These are phyloP conservation scores for Naganishia vishniacii DNA, from an alignment of 768 basidiomycete genomes.

Conservation along the genomic window DNA sequence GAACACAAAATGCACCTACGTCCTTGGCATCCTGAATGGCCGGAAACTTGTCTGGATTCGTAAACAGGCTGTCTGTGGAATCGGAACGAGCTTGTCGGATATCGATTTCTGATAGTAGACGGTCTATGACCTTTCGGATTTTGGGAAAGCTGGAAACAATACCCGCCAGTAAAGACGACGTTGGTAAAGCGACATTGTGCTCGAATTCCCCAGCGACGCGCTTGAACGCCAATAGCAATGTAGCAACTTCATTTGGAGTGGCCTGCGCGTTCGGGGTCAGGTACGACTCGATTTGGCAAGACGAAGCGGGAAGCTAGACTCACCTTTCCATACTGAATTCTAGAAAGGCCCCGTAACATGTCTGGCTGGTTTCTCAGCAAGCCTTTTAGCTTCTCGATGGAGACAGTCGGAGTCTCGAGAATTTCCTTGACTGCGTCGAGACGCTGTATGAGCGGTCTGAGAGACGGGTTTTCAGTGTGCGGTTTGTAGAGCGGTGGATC, in stretches of 20 bases:
- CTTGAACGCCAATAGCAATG: constrained; percentile 68
- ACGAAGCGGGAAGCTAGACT: constrained; percentile 24
- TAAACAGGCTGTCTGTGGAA: constrained; percentile 68
- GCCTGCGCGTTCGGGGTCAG: constrained; percentile 49
- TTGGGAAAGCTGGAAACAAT: constrained; percentile 66
- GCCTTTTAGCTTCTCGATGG: constrained; percentile 63
- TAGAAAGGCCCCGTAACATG: constrained; percentile 73
- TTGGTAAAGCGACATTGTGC: constrained; percentile 57
- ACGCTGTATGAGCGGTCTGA: constrained; percentile 67
- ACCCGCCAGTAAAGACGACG: constrained; percentile 63
- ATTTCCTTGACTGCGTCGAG: constrained; percentile 83
- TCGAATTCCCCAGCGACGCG: constrained; percentile 65
- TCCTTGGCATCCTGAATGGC: constrained; percentile 58
- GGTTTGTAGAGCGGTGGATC: too few species aligned
- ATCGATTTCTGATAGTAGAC: constrained; percentile 58
- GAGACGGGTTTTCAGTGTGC: background rate
- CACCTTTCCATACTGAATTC: constrained; percentile 88
- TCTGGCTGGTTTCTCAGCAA: constrained; percentile 68
- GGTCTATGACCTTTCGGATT: constrained; percentile 56
- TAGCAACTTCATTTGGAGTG: constrained; percentile 71
- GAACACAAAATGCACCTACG: constrained; percentile 51
- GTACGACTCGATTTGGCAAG: too few species aligned
- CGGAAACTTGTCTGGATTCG: constrained; percentile 55
- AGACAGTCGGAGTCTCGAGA: constrained; percentile 56
- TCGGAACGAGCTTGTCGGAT: constrained; percentile 63